These are phyloP conservation scores for Lepidium didymum DNA, from an alignment of 345 rosid species.

Conservation along the genomic window DNA sequence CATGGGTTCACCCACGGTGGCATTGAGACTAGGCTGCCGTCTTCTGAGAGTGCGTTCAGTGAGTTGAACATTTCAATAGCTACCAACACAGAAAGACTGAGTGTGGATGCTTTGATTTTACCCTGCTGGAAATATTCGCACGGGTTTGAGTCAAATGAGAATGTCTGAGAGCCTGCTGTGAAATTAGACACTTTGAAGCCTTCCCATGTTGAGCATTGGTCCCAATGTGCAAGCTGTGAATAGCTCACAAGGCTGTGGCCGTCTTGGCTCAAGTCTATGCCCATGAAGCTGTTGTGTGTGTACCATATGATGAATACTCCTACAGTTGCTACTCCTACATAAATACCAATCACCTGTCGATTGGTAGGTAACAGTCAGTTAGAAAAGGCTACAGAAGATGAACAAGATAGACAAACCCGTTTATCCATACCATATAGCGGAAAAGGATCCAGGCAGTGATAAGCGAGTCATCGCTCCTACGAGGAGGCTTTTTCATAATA, in stretches of 20 bases:
- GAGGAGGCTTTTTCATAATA: slow-evolving; percentile 91
- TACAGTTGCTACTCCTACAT: slow-evolving; percentile 90
- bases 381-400: not conserved
- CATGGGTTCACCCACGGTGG: slow-evolving; percentile 93
- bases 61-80: slow-evolving; percentile 99
- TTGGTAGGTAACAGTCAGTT: not conserved
- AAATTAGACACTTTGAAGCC: slow-evolving; percentile 60
- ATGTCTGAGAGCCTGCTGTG: slow-evolving; percentile 60
- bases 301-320: slow-evolving; percentile 94
- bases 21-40: slow-evolving; percentile 75
- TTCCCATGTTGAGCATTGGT: slow-evolving; percentile 67
- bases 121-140: slow-evolving; percentile 83
- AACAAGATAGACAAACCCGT: not conserved
- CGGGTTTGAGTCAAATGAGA: slow-evolving; percentile 52
- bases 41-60: slow-evolving; percentile 88
- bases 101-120: slow-evolving; percentile 83
- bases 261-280: slow-evolving; percentile 85
- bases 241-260: slow-evolving; percentile 85
- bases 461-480: slow-evolving; percentile 85
- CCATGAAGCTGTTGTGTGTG: slow-evolving; percentile 62
- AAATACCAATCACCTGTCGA: slow-evolving; percentile 79
- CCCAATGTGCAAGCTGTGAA: slow-evolving; percentile 85
- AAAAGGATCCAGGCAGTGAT: slow-evolving; percentile 91
- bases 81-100: slow-evolving; percentile 85
- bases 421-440: slow-evolving; percentile 74